These are phyloP conservation scores for Ganoderma leucocontextum DNA, from an alignment of 1,284 basidiomycete genomes.

Conservation along the genomic window DNA sequence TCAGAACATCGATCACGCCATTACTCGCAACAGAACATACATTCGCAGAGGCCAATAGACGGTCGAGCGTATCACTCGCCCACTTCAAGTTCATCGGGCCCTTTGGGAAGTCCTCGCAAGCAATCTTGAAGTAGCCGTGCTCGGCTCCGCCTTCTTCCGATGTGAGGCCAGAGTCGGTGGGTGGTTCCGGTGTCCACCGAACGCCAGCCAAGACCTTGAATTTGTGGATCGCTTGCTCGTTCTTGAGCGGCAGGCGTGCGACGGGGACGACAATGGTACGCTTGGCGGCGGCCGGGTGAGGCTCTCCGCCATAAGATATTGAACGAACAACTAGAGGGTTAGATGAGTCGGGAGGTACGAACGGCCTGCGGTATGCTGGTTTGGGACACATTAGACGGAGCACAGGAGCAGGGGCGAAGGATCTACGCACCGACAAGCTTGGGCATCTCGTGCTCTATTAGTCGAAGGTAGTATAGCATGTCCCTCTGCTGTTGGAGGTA, in stretches of 20 bases:
- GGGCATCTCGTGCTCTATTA: conserved; percentile 87
- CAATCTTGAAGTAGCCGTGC: conserved; percentile 86
- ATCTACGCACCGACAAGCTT: conserved; percentile 76
- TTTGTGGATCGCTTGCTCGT: conserved; percentile 73
- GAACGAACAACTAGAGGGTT: conserved; percentile 76
- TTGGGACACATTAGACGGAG: conserved; percentile 19
- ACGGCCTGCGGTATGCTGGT: conserved; percentile 79
- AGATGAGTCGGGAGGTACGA: conserved; percentile 66
- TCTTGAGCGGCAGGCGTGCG: conserved; percentile 70
- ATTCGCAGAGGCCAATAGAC: conserved; percentile 78
- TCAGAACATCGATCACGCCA: neutral
- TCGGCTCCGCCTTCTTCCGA: conserved; percentile 53
- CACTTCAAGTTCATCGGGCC: conserved; percentile 87
- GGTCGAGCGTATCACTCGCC: conserved; percentile 82
- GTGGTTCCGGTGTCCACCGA: conserved; percentile 81
- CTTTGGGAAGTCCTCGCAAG: conserved; percentile 83
- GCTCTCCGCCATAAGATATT: conserved; percentile 78
- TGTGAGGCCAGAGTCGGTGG: conserved; percentile 68
- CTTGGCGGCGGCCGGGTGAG: conserved; percentile 75
- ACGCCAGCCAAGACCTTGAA: conserved; percentile 85
- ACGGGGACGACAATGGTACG: conserved; percentile 78
- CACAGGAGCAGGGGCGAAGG: neutral
- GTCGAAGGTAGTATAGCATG: conserved; percentile 74
- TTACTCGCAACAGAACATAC: conserved; percentile 52
- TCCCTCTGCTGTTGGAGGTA: conserved; percentile 72